Evolutionary conservation across 2,329 filamentous ascomycete genomes (phyloP), one percentile per base, ranked within the genome.

Genomic region (Rutstroemia sydowiana): DNA sequence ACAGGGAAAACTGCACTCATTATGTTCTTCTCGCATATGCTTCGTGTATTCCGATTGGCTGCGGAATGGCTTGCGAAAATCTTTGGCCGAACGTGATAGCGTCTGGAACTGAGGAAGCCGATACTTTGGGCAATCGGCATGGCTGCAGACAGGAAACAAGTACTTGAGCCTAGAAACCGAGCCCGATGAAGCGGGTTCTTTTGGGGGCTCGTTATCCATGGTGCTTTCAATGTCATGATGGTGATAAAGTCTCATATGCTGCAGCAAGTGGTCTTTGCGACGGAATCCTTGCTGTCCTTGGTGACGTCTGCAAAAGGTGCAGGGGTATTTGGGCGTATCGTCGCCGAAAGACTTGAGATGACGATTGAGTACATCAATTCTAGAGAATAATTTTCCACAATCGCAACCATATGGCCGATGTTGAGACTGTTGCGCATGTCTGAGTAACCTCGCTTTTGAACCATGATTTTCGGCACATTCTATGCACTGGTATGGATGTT

Each of bases 241-340:
- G 55, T 72, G 70, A 43, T 70, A 71, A 0, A 64, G 63, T 1
- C 57, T 59, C 16, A 71, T 55, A 50, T 72, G 70, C 26, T 71
- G 69, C 3, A 57, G 53, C 0, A 71, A 57, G 48, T 72, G 69
- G 45, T 72, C 69, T 5, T 55, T 61, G n/a, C 69, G 65, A 23
- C 59, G 63, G 50, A 72, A 72, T 1, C 64, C 66, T 5, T 65
- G 48, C 2, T 56, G 54, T 2, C 66, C 67, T n/a, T 61, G 62
- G 45, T 69, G 59, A 14, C 53, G 61, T 43, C 59, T 67, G 56
- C 69, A 70, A 36, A 63, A 61, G 0, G 39, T 49, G 37, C 69
- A 71, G 5, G 64, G 63, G 36, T 61, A 66, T 8, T 55, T 52
- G 43, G 56, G 41, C 3, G 28, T 31, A 10, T 46, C 37, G 2